Base-by-base conservation (phyloP, 441 rosid genomes). In the Populus tomentosa region DNA sequence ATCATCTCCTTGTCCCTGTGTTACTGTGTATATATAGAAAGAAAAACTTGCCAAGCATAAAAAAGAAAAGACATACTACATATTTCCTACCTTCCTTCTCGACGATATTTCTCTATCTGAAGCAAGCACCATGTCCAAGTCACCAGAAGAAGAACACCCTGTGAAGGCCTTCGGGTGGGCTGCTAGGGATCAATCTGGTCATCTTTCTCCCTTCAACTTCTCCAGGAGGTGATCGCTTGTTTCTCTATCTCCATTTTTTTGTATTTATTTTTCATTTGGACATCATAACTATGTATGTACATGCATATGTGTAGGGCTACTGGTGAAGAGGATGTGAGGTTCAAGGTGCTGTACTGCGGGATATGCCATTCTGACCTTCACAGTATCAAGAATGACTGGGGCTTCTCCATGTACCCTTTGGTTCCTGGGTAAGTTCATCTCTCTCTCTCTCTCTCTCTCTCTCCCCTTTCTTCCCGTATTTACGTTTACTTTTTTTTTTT, bases 91-190 rank as follows among this genome's bases (percentile, higher is more conserved):
- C 7, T 6, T 53, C n/a, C 21, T 16, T 16, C 61, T 53, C 1
- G 1, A 16, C 3, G 7, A 18, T 0, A 16, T 16, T 18, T 50
- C 61, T 53, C 61, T 53, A 18, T 53, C 61, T 53, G 21, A 53
- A 53, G 14, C 50, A 42, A 38, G 7, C 56, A 46, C 75, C 75
- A 79, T 61, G 75, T 64, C 75, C 11, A 73, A 35, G 50, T 73
- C 53, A 10, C 68, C 67, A 71, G 73, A 74, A 64, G 38, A 24
- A 24, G 70, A 74, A 50, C 77, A 74, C 61, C 77, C 77, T 0
- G 77, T 74, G 61, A 38, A 64, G 62, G 77, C 77, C 59, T 65
- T 38, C 28, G 77, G 77, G 18, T 74, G 77, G 77, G 77, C 77
- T 38, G 77, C 77, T 24, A 74, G 24, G 36, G 77, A 67, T 5